Conservation (phyloP, 2,329 filamentous ascomycete species). For the Leptographium lundbergii region DNA sequence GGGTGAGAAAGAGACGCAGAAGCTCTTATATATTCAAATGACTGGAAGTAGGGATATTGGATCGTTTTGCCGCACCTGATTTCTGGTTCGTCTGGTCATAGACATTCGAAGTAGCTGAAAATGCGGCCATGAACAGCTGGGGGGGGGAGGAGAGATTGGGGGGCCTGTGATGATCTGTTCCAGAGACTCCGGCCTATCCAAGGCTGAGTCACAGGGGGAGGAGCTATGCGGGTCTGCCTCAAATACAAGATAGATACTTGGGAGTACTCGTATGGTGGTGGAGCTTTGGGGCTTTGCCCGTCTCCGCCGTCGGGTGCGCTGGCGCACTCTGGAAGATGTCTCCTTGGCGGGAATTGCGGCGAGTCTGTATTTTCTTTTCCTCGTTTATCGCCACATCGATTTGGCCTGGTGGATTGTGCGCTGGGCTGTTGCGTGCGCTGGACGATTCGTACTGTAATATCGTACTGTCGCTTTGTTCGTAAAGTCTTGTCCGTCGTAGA, state of each 20-base stretch:
- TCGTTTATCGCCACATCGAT: neutral
- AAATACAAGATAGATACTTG: neutral
- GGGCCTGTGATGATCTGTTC: neutral
- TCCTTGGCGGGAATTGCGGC: neutral
- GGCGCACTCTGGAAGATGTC: neutral
- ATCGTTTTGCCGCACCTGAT: constrained; percentile 4
- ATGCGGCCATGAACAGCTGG: constrained; percentile 6
- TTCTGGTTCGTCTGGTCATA: constrained; percentile 6
- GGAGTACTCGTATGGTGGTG: neutral
- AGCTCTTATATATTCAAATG: neutral
- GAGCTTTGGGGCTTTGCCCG: neutral
- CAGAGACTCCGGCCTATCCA: neutral
- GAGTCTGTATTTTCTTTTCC: neutral
- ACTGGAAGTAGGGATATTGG: neutral
- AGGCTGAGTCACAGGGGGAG: constrained; percentile 8
- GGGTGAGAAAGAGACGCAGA: neutral
- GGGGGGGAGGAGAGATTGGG: neutral
- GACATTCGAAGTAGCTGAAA: constrained; percentile 4
- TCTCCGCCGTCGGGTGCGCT: neutral
- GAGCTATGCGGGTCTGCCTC: too few relatives aligned
- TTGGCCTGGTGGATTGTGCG: neutral
- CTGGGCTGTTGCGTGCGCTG: neutral
- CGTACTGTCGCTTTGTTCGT: neutral
- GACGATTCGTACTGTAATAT: neutral
- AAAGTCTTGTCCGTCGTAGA: neutral